phyloP scores from a whole-genome alignment of 1,284 basidiomycete genomes.

The Tilletia walkeri region DNA sequence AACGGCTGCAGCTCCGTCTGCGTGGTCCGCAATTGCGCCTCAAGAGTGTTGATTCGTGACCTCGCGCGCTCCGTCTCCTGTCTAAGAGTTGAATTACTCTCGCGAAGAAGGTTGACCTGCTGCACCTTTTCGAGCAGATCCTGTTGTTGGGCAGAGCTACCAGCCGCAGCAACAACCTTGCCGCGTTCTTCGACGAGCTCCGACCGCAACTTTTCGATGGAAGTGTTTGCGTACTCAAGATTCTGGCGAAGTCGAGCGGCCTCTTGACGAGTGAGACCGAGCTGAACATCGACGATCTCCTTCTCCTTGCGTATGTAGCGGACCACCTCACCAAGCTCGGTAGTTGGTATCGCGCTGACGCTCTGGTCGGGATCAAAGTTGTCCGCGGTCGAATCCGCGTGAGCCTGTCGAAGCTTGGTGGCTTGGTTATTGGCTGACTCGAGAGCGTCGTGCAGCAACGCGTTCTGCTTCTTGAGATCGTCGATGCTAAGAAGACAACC shows the following conservation, averaged over 20 bases:
- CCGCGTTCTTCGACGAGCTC: slow-evolving; percentile 42
- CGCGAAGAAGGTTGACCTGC: slow-evolving; percentile 78
- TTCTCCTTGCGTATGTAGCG: slow-evolving; percentile 82
- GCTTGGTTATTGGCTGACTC: slow-evolving; percentile 81
- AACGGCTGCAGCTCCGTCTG: slow-evolving; percentile 71
- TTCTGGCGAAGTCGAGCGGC: slow-evolving; percentile 72
- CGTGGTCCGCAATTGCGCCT: slow-evolving; percentile 57
- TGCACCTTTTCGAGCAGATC: slow-evolving; percentile 84
- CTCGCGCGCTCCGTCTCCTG: slow-evolving; percentile 72
- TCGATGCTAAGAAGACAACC: slow-evolving; percentile 58
- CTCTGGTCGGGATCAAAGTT: slow-evolving; percentile 60
- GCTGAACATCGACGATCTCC: slow-evolving; percentile 81
- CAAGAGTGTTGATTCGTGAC: slow-evolving; percentile 60
- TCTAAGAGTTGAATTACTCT: slow-evolving; percentile 81
- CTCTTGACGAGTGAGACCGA: slow-evolving; percentile 82
- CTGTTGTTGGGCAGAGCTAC: slow-evolving; percentile 75
- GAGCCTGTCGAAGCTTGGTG: slow-evolving; percentile 66
- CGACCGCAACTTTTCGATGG: slow-evolving; percentile 68
- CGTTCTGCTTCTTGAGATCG: slow-evolving; percentile 75
- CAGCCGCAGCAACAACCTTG: slow-evolving; percentile 48
- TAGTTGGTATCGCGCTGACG: slow-evolving; percentile 24
- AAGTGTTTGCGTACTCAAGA: slow-evolving; percentile 70
- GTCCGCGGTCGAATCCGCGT: slow-evolving; percentile 27
- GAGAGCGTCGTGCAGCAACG: slow-evolving; percentile 75
- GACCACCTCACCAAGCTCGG: slow-evolving; percentile 70